These are phyloP conservation scores for Pichia inconspicua DNA, from an alignment of 1,139 yeast species.

Conservation along the genomic window DNA sequence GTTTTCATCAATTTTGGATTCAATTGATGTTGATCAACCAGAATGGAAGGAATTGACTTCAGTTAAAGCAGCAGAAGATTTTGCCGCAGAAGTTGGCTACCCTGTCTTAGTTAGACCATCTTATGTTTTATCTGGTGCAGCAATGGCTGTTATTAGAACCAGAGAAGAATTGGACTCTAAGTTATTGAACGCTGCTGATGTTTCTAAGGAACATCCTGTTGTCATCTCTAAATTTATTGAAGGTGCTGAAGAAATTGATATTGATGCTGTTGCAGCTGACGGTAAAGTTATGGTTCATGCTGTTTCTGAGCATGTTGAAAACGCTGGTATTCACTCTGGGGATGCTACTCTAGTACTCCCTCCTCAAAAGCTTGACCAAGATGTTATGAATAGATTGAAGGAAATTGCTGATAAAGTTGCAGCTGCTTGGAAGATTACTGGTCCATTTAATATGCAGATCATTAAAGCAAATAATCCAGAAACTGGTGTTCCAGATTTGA, in stretches of 20 bases:
- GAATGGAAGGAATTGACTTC: constrained; percentile 95
- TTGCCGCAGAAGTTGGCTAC: constrained; percentile 82
- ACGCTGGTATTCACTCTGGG: constrained; percentile 98
- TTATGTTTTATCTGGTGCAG: constrained; percentile 95
- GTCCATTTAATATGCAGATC: constrained; percentile 98
- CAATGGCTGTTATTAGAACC: constrained; percentile 86
- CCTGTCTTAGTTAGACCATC: constrained; percentile 98
- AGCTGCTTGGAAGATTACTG: constrained; percentile 88
- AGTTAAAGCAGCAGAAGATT: constrained; percentile 71
- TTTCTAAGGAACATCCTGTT: constrained; percentile 93
- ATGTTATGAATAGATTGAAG: constrained; percentile 55
- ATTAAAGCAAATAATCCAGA: constrained; percentile 51
- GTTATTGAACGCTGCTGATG: constrained; percentile 80
- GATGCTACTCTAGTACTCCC: constrained; percentile 95
- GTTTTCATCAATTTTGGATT: constrained; percentile 88
- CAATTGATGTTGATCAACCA: constrained; percentile 91
- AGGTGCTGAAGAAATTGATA: constrained; percentile 95
- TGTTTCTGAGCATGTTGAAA: constrained; percentile 95
- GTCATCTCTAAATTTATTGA: constrained; percentile 93
- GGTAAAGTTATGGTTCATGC: constrained; percentile 92
- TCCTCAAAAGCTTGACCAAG: constrained; percentile 65
- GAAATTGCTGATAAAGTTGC: constrained; percentile 90
- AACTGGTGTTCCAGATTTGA: constrained; percentile 45
- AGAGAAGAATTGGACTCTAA: constrained; percentile 73
- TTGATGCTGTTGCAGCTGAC: constrained; percentile 88